A percentile compares a stretch with the other conserved stretches of the same genome.
phyloP scores from a whole-genome alignment of 768 basidiomycete genomes.

The Trametes maxima region DNA sequence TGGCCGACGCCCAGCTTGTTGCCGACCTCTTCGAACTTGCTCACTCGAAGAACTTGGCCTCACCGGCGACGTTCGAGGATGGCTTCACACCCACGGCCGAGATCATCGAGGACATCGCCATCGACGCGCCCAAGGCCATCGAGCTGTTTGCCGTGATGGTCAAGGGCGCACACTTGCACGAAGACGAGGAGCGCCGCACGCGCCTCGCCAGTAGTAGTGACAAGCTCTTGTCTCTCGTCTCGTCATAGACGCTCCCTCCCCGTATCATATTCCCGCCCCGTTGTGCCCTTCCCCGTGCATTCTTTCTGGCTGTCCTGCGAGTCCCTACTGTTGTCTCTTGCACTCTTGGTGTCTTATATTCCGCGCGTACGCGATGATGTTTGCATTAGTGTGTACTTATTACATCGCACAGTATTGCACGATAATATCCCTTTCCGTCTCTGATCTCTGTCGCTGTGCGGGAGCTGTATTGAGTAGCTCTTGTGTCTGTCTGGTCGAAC shows the following conservation, averaged over 20 bases:
- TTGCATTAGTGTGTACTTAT: conserved; percentile 29
- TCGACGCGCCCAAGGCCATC: conserved; percentile 90
- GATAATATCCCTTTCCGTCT: conserved; percentile 24
- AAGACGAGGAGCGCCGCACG: conserved; percentile 56
- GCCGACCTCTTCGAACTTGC: conserved; percentile 72
- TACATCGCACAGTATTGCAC: conserved; percentile 28
- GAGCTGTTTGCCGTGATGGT: conserved; percentile 74
- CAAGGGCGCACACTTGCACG: conserved; percentile 61
- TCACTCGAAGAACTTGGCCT: conserved; percentile 59
- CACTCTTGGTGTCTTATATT: conserved; percentile 28
- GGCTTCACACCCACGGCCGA: conserved; percentile 73
- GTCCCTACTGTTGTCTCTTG: conserved; percentile 10
- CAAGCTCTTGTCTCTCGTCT: conserved; percentile 60
- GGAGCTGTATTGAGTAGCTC: background rate
- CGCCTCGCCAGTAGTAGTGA: conserved; percentile 60
- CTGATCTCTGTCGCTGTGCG: background rate
- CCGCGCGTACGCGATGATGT: conserved; percentile 24
- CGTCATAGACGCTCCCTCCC: conserved; percentile 42
- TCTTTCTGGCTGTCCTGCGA: conserved; percentile 19
- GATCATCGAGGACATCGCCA: conserved; percentile 83
- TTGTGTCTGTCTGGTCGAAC: background rate
- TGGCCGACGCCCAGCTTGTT: conserved; percentile 76
- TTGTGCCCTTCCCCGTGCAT: conserved; percentile 8
- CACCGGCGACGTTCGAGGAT: conserved; percentile 65
- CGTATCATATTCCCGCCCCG: conserved; percentile 18